Evolutionary conservation across 495 filamentous ascomycete species (phyloP), one percentile per base, ranked within the genome.

Genomic region (Penicillium flavigenum): DNA sequence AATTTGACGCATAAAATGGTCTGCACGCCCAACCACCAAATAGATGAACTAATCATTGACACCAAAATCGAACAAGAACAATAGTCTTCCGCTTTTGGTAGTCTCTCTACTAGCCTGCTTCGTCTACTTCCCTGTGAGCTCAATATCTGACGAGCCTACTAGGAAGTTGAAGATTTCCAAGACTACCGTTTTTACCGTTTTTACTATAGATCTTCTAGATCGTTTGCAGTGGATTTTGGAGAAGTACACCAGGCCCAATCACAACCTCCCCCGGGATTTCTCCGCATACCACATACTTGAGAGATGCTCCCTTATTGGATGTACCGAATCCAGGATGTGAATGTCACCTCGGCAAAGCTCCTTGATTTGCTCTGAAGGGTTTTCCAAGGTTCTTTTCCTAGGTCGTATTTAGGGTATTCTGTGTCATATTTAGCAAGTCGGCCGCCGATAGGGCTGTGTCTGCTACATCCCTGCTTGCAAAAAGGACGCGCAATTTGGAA

Each of bases 401-500:
- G n/a, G 34, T 7, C 12, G 39, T 19, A 34, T 19, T 49, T 11
- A n/a, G n/a, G 29, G 42, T 14, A 10, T 11, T 31, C 16, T 32
- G 50, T 52, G 16, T 43, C 51, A 53, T 39, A 53, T 44, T 9
- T 43, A 14, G 51, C 19, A 50, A 24, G 31, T 50, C 4, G 19
- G 32, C 31, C 47, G 47, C 11, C 20, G 14, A 44, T 53, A 53
- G 26, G 51, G 51, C 51, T 44, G 19, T 22, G 8, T 20, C 14
- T 52, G 29, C 17, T 11, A 50, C 26, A 47, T 38, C 52, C 53
- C 53, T 56, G 53, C 55, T 54, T 45, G 43, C 52, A 17, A 51
- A 51, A 29, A 39, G 47, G 55, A 51, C 55, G 39, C 36, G 55
- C 55, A 57, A 57, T 43, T 19, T 6, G 47, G 55, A 57, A 57